Conservation (phyloP, 2,329 filamentous ascomycete genomes). For the Bipolaris zeicola region DNA sequence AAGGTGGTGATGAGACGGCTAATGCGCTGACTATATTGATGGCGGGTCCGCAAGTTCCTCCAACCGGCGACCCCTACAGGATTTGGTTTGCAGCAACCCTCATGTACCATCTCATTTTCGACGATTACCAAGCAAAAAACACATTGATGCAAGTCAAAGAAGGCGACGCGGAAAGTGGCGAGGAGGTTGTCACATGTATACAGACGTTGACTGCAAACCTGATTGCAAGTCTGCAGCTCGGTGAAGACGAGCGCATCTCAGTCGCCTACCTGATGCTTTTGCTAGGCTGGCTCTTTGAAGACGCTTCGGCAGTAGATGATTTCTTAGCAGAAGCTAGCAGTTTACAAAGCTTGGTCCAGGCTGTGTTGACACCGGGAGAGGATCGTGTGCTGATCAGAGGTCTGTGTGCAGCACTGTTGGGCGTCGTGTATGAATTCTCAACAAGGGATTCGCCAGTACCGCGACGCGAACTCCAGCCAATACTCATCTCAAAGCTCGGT, state of each 20-base stretch:
- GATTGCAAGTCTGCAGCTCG: conserved; percentile 75
- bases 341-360: conserved; percentile 82
- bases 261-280: conserved; percentile 90
- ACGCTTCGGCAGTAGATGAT: conserved; percentile 88
- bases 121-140: conserved; percentile 78
- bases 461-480: conserved; percentile 76
- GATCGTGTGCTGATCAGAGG: conserved; percentile 76
- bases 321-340: conserved; percentile 91
- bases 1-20: conserved; percentile 78
- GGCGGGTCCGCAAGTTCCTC: conserved; percentile 64
- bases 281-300: conserved; percentile 88
- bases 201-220: conserved; percentile 87
- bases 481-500: conserved; percentile 77
- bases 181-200: conserved; percentile 94
- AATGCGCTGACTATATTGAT: conserved; percentile 88
- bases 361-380: conserved; percentile 59
- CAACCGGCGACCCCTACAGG: conserved; percentile 80
- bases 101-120: conserved; percentile 82
- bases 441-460: conserved; percentile 95
- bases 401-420: conserved; percentile 81
- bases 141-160: conserved; percentile 83
- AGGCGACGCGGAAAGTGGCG: conserved; percentile 84
- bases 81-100: conserved; percentile 89
- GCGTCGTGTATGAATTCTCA: conserved; percentile 93
- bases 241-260: conserved; percentile 77